These are phyloP conservation scores for Ophiostoma himal-ulmi DNA, from an alignment of 2,329 filamentous ascomycete species.

Conservation along the genomic window DNA sequence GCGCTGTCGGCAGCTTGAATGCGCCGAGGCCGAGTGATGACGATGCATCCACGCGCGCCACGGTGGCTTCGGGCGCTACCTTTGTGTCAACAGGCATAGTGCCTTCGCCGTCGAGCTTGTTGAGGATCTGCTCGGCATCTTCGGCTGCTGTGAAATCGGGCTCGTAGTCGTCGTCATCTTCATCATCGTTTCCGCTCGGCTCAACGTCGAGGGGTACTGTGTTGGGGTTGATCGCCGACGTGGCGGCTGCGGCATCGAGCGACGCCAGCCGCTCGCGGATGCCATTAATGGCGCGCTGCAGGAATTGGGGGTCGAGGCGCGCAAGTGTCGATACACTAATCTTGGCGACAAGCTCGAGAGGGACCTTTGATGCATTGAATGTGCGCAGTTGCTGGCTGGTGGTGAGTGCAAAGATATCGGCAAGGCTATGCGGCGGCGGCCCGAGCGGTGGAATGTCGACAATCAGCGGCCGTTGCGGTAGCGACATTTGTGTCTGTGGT, in stretches of 20 bases:
- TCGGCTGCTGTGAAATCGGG: slow-evolving; percentile 76
- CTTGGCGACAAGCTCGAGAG: slow-evolving; percentile 66
- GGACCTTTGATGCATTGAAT: slow-evolving; percentile 79
- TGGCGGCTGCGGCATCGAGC: slow-evolving; percentile 39
- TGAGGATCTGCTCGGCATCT: slow-evolving; percentile 68
- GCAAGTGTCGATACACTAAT: slow-evolving; percentile 76
- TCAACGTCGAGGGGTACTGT: slow-evolving; percentile 60
- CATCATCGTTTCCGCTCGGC: slow-evolving; percentile 40
- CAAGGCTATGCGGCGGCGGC: slow-evolving; percentile 69
- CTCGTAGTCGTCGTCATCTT: slow-evolving; percentile 79
- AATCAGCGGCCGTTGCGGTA: neutral
- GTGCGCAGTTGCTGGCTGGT: slow-evolving; percentile 64
- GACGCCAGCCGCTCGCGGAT: slow-evolving; percentile 47
- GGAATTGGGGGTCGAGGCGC: slow-evolving; percentile 60
- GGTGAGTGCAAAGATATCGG: slow-evolving; percentile 82
- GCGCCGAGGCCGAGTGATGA: slow-evolving; percentile 60
- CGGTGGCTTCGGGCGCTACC: slow-evolving; percentile 31
- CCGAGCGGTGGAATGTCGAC: slow-evolving; percentile 62
- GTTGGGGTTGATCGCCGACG: slow-evolving; percentile 48
- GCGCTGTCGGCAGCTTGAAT: slow-evolving; percentile 74
- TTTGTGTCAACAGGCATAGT: slow-evolving; percentile 35
- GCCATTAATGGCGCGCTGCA: slow-evolving; percentile 66
- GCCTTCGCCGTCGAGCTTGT: slow-evolving; percentile 68
- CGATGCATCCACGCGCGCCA: slow-evolving; percentile 29
- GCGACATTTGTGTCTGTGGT: slow-evolving; percentile 7